These are phyloP conservation scores for Alternaria alternata DNA, from an alignment of 2,329 filamentous ascomycete species.

Conservation along the genomic window DNA sequence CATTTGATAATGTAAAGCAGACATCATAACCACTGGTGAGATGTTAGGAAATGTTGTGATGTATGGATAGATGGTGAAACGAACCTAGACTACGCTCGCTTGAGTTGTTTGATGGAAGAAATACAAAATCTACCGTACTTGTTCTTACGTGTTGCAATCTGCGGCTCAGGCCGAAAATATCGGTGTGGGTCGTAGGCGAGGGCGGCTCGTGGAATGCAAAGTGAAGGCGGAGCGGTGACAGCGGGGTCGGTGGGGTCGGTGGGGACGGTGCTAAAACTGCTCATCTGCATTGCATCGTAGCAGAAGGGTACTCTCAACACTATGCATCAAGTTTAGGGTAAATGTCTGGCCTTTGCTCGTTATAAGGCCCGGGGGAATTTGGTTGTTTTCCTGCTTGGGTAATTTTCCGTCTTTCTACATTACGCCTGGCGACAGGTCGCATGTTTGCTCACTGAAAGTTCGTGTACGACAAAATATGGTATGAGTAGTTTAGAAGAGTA, in stretches of 20 bases:
- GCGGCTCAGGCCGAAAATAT: background rate
- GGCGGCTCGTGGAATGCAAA: background rate
- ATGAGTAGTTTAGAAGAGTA: background rate
- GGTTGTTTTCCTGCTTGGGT: no score
- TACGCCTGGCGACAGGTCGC: background rate
- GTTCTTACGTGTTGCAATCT: background rate
- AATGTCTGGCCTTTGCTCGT: no score
- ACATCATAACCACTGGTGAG: constrained; percentile 47
- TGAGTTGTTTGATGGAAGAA: background rate
- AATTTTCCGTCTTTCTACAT: background rate
- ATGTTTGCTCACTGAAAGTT: background rate
- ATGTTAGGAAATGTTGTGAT: no score
- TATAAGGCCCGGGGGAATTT: no score
- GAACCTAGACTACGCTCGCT: constrained; percentile 28
- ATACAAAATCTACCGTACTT: rapidly evolving
- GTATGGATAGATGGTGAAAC: no score
- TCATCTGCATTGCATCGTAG: background rate
- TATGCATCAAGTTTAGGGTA: no score
- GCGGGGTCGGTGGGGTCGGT: constrained; percentile 1
- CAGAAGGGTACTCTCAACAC: background rate
- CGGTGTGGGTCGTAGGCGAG: background rate
- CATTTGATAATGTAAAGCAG: constrained; percentile 48
- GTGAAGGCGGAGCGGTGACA: background rate
- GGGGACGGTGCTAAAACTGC: background rate
- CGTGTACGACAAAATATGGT: background rate